Conservation (phyloP, 2,329 filamentous ascomycete genomes). For the Colletotrichum camelliae region DNA sequence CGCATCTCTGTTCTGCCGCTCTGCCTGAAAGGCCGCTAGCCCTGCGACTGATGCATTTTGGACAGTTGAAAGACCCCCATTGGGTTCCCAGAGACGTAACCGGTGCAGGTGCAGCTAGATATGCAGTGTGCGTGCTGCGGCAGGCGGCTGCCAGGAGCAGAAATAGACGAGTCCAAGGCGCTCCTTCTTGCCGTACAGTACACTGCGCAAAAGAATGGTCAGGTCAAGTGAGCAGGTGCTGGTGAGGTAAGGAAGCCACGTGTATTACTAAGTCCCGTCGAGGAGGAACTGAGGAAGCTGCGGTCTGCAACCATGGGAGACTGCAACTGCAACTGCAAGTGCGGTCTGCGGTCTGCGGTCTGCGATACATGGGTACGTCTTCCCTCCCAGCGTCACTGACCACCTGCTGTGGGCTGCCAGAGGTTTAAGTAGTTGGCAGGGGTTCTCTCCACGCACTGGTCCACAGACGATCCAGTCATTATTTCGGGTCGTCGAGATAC, state of each 20-base stretch:
- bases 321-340: not conserved
- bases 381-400: not conserved
- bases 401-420: not conserved
- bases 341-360: not conserved
- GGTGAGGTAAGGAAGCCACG: not conserved
- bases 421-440: constrained; percentile 18
- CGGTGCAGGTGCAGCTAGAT: not conserved
- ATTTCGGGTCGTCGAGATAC: constrained; percentile 13
- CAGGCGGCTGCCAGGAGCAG: not conserved
- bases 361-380: not conserved
- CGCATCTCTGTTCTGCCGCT: not conserved
- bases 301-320: not conserved
- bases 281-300: not conserved
- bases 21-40: not conserved
- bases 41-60: not conserved
- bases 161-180: not conserved
- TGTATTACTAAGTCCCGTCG: not conserved
- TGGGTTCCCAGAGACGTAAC: not conserved
- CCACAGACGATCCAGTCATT: constrained; percentile 8
- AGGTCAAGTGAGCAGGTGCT: not conserved
- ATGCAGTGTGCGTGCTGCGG: not conserved
- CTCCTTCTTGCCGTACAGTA: not conserved
- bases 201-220: not conserved
- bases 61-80: not conserved
- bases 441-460: constrained; percentile 14